Percentiles rank a stretch among this genome's conserved stretches.
Conservation (phyloP, 345 rosid species). For the Populus nigra region DNA sequence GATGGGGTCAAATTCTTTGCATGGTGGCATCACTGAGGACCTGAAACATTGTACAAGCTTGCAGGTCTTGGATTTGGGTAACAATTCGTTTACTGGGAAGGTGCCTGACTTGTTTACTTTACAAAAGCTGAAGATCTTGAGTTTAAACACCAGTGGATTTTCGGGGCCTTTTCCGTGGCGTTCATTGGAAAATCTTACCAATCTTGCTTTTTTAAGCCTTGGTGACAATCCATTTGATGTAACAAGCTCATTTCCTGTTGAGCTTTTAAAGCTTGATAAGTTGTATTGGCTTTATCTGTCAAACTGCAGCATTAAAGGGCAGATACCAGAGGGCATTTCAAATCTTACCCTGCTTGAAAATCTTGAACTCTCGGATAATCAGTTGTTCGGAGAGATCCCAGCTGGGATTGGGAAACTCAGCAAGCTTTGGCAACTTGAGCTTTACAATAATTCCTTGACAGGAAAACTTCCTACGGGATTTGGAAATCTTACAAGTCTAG, state of each 20-base stretch:
- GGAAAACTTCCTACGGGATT: conserved; percentile 67
- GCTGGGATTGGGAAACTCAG: conserved; percentile 43
- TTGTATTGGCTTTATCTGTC: conserved; percentile 67
- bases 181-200: conserved; percentile 48
- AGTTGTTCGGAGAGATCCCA: conserved; percentile 58
- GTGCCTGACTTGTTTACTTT: conserved; percentile 60
- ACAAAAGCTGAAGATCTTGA: conserved; percentile 39
- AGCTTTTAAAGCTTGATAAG: conserved; percentile 46
- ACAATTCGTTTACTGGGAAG: conserved; percentile 55
- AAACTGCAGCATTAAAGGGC: conserved; percentile 66
- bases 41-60: conserved; percentile 49
- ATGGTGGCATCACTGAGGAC: conserved; percentile 35
- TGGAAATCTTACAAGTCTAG: conserved; percentile 50
- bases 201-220: conserved; percentile 58
- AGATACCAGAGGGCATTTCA: conserved; percentile 62
- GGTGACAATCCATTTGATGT: conserved; percentile 65
- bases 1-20: conserved; percentile 48
- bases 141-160: conserved; percentile 60
- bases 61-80: conserved; percentile 54
- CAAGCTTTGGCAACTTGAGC: conserved; percentile 64
- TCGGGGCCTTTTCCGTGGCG: conserved; percentile 72
- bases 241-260: conserved; percentile 51
- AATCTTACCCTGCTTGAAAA: conserved; percentile 53
- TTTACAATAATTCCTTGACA: conserved; percentile 57
- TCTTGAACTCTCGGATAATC: conserved; percentile 68